Percentiles rank a stretch among this genome's conserved stretches.
Evolutionary conservation across 495 filamentous ascomycete genomes (phyloP).

Genomic region (Podospora tetraspora): DNA sequence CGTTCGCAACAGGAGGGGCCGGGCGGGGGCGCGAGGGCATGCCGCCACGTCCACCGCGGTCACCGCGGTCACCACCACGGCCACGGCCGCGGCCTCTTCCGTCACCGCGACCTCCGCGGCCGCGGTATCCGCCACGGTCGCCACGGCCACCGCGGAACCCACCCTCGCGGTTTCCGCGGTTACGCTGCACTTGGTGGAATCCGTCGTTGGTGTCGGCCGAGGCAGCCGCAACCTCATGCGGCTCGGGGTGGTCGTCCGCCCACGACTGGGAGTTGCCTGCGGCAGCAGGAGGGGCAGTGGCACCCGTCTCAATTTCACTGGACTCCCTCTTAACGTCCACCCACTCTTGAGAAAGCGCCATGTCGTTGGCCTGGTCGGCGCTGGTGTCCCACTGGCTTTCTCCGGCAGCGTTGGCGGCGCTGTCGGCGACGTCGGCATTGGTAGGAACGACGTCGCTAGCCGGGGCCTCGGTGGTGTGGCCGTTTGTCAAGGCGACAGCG

Average conservation of each 20-base stretch:
- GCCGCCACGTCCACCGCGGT: constrained; percentile 24
- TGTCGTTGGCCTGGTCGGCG: constrained; percentile 26
- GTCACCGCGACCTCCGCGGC: constrained; percentile 46
- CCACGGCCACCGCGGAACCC: constrained; percentile 53
- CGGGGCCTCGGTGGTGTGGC: constrained; percentile 42
- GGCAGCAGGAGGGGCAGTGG: constrained; percentile 43
- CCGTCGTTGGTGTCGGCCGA: constrained; percentile 46
- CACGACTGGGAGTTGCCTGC: constrained; percentile 51
- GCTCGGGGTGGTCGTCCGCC: constrained; percentile 60
- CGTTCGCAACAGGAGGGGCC: constrained; percentile 13
- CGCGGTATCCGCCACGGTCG: constrained; percentile 45
- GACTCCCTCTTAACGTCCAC: constrained; percentile 62
- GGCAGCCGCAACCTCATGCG: constrained; percentile 36
- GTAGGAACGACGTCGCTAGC: constrained; percentile 35
- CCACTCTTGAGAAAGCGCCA: constrained; percentile 64
- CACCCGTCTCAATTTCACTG: constrained; percentile 65
- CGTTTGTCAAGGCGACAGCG: constrained; percentile 43
- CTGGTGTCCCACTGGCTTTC: constrained; percentile 62
- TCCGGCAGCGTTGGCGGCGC: constrained; percentile 62
- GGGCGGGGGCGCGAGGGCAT: constrained; percentile 16
- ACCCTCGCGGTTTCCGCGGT: constrained; percentile 52
- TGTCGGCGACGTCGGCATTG: constrained; percentile 54
- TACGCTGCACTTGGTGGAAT: constrained; percentile 65
- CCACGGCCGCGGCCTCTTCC: constrained; percentile 40
- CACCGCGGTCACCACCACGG: constrained; percentile 26